These are phyloP conservation scores for Cryptococcus floricola DNA, from an alignment of 1,284 basidiomycete species.

Conservation along the genomic window DNA sequence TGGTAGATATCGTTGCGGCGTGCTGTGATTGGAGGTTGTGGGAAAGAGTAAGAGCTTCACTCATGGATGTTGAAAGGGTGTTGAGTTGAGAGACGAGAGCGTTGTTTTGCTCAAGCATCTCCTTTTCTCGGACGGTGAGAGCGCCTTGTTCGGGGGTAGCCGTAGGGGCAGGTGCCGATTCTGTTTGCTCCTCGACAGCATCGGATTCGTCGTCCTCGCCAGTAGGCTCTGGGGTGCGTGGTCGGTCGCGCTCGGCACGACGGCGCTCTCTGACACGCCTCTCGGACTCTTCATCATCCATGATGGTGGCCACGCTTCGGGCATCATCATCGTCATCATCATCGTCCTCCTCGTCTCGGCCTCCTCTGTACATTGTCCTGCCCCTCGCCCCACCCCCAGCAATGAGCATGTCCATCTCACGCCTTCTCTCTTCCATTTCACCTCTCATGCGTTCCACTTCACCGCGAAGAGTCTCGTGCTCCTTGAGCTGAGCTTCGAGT, in stretches of 20 bases:
- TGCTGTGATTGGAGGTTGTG: constrained; percentile 74
- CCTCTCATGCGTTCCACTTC: constrained; percentile 71
- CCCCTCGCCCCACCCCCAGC: constrained; percentile 33
- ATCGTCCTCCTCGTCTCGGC: constrained; percentile 49
- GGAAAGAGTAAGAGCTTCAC: constrained; percentile 70
- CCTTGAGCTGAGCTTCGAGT: constrained; percentile 70
- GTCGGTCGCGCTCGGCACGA: constrained; percentile 20
- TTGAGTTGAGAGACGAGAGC: constrained; percentile 70
- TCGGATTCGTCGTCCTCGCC: constrained; percentile 51
- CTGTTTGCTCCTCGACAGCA: not conserved
- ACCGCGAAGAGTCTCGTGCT: constrained; percentile 79
- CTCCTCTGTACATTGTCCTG: constrained; percentile 23
- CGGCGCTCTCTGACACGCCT: constrained; percentile 52
- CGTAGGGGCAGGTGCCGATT: not conserved
- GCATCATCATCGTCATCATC: constrained; percentile 54
- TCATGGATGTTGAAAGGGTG: constrained; percentile 68
- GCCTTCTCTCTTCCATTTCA: constrained; percentile 60
- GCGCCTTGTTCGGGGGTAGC: not conserved
- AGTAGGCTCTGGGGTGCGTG: constrained; percentile 20
- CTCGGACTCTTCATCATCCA: constrained; percentile 50
- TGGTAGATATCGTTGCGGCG: constrained; percentile 69
- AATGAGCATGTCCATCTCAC: constrained; percentile 40
- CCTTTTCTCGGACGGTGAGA: constrained; percentile 1
- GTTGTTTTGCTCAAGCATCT: constrained; percentile 52
- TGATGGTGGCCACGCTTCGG: constrained; percentile 41